Conservation (phyloP, 208 protist species). For the Trypanosoma boissoni region DNA sequence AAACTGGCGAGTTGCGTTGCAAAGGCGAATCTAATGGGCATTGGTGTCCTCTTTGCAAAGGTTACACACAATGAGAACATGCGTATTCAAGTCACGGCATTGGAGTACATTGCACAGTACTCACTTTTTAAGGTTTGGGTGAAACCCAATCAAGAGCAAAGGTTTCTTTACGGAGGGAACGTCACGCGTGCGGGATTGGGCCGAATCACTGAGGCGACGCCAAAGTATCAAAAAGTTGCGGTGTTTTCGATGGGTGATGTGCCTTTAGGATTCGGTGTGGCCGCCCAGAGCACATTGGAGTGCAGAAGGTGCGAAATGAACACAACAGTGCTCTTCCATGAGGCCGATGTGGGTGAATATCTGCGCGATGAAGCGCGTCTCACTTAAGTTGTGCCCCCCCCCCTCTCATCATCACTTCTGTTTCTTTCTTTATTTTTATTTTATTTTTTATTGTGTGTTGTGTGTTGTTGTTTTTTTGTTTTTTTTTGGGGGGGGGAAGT, state of each 20-base stretch:
- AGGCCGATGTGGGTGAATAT: constrained; percentile 98
- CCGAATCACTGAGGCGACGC: constrained; percentile 98
- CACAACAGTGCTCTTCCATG: constrained; percentile 96
- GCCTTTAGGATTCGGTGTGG: constrained; percentile 97
- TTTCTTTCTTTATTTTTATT: background rate
- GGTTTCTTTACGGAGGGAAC: constrained; percentile 99
- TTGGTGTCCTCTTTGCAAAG: constrained; percentile 89
- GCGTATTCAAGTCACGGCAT: constrained; percentile 87
- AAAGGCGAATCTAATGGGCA: constrained; percentile 88
- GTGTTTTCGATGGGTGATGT: constrained; percentile 97
- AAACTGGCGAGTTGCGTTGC: constrained; percentile 86
- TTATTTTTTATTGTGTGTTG: too few relatives aligned
- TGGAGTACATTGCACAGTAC: constrained; percentile 92
- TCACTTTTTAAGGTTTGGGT: constrained; percentile 99
- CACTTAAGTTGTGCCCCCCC: constrained; percentile 42
- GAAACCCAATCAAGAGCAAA: constrained; percentile 98
- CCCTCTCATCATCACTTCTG: background rate
- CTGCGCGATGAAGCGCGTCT: constrained; percentile 95
- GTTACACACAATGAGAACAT: constrained; percentile 89
- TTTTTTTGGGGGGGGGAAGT: background rate
- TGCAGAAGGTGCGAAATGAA: constrained; percentile 96
- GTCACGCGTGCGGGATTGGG: constrained; percentile 97
- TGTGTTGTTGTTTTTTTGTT: constrained; percentile 5
- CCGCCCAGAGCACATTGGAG: constrained; percentile 94
- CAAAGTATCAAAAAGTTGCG: constrained; percentile 96